These are phyloP conservation scores for Macrolepiota albuminosa DNA, from an alignment of 768 basidiomycete species.

Conservation along the genomic window DNA sequence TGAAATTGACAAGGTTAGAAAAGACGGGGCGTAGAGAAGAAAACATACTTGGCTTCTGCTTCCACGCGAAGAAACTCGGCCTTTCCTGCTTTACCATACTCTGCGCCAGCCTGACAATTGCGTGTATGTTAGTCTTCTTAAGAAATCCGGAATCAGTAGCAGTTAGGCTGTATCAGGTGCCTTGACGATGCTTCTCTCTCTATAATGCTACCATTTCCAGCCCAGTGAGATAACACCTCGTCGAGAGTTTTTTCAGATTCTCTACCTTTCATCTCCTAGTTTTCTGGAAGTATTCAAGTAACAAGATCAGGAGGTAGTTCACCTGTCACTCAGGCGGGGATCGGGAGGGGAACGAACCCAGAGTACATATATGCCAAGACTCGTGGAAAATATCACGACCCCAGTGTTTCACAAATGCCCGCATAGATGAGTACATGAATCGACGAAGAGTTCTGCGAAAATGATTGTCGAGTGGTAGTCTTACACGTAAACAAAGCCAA, in stretches of 20 bases:
- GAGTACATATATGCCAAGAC: background rate
- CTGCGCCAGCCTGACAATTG: constrained; percentile 51
- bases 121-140: too few species aligned
- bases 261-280: background rate
- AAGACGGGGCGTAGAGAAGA: too few species aligned
- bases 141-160: background rate
- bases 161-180: background rate
- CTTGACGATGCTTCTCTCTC: background rate
- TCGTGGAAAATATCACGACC: background rate
- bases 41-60: constrained; percentile 58
- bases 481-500: background rate
- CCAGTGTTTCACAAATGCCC: background rate
- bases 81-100: constrained; percentile 68
- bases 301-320: background rate
- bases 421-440: background rate
- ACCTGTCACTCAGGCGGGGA: too few species aligned
- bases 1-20: too few species aligned
- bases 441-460: too few species aligned
- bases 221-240: background rate
- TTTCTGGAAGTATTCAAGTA: background rate
- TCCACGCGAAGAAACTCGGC: constrained; percentile 61
- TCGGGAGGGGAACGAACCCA: background rate
- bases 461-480: background rate
- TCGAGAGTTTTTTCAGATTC: background rate
- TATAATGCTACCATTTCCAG: background rate